Percentiles rank a stretch among this genome's conserved stretches.
Conservation (phyloP, 768 basidiomycete species). For the Trametopsis cervina region DNA sequence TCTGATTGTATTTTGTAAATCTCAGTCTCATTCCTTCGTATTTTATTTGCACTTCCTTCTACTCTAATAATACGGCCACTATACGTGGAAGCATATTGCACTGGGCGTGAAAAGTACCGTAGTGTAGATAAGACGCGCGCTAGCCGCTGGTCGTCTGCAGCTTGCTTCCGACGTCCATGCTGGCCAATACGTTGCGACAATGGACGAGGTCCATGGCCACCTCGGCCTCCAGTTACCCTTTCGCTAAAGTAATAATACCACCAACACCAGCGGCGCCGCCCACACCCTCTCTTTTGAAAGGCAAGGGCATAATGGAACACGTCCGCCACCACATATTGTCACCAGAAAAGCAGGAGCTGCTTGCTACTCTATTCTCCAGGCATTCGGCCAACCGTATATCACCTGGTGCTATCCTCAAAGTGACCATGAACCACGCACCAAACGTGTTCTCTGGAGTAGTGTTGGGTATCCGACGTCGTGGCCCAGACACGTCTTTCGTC, state of each 20-base stretch:
- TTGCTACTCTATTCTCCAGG: constrained; percentile 65
- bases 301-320: constrained; percentile 76
- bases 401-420: constrained; percentile 83
- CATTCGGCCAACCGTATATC: constrained; percentile 59
- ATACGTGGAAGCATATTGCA: too few relatives aligned
- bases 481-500: constrained; percentile 81
- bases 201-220: constrained; percentile 41
- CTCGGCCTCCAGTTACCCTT: constrained; percentile 49
- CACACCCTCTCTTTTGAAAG: constrained; percentile 43
- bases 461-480: constrained; percentile 74
- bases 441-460: constrained; percentile 86
- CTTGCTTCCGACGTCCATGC: constrained; percentile 21
- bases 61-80: neutral
- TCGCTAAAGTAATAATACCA: constrained; percentile 57
- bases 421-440: constrained; percentile 71
- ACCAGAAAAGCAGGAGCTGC: constrained; percentile 62
- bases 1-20: constrained; percentile 1
- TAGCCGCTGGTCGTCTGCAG: neutral
- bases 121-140: neutral
- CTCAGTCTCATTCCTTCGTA: neutral
- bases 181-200: constrained; percentile 31
- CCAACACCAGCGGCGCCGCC: constrained; percentile 37
- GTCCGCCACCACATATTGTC: constrained; percentile 58
- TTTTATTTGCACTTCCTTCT: neutral
- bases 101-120: neutral